Evolutionary conservation across 306 rosid species (phyloP).

Genomic region (Bauhinia variegata): DNA sequence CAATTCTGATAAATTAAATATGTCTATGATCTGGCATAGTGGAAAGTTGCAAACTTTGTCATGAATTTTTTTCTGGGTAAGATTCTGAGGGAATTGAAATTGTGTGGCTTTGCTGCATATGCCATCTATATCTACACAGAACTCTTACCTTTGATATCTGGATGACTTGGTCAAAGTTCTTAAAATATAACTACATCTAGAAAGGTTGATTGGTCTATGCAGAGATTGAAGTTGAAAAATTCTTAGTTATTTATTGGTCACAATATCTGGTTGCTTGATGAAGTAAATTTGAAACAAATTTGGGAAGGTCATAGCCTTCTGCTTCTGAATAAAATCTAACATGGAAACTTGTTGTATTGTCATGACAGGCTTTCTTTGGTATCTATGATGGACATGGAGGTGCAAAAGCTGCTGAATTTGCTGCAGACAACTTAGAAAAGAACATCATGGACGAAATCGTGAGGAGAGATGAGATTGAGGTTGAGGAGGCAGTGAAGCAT

Average conservation of each 20-base stretch:
- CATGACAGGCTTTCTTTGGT: slow-evolving; percentile 87
- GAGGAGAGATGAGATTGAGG: slow-evolving; percentile 46
- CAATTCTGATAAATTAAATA: too few species aligned
- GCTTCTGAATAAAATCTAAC: slow-evolving; percentile 29
- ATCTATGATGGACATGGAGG: slow-evolving; percentile 98
- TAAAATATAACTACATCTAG: not conserved
- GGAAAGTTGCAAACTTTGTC: too few species aligned
- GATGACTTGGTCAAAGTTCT: not conserved
- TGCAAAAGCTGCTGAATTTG: slow-evolving; percentile 81
- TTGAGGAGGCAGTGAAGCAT: slow-evolving; percentile 72
- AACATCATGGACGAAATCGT: slow-evolving; percentile 66
- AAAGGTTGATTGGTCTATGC: not conserved
- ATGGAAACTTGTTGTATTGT: not conserved
- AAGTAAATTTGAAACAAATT: too few species aligned
- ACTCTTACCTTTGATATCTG: not conserved
- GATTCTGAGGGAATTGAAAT: too few species aligned
- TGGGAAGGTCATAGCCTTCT: not conserved
- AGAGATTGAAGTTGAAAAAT: too few species aligned
- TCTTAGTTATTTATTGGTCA: too few species aligned
- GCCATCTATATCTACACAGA: not conserved
- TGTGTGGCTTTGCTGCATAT: too few species aligned
- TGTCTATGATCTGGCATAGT: too few species aligned
- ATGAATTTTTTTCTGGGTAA: too few species aligned
- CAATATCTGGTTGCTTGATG: too few species aligned
- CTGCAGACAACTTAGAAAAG: slow-evolving; percentile 72